These are phyloP conservation scores for Botrytis medusae DNA, from an alignment of 2,329 filamentous ascomycete genomes.

Conservation along the genomic window DNA sequence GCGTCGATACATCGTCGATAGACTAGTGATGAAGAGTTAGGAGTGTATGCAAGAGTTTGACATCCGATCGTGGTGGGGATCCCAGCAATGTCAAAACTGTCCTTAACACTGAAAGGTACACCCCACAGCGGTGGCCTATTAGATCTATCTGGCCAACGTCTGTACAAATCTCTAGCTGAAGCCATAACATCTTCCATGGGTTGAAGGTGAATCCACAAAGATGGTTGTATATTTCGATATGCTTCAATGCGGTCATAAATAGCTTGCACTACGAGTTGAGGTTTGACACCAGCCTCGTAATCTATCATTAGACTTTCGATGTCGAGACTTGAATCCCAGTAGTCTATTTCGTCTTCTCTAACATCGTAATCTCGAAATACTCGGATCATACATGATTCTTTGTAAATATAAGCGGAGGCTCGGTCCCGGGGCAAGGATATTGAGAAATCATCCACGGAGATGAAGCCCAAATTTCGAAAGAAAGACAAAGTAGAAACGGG, in stretches of 20 bases:
- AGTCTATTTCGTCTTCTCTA: slow-evolving; percentile 22
- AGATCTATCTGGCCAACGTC: slow-evolving; percentile 42
- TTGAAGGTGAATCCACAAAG: slow-evolving; percentile 53
- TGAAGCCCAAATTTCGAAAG: slow-evolving; percentile 32
- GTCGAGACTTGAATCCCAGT: slow-evolving; percentile 36
- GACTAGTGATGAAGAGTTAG: slow-evolving; percentile 47
- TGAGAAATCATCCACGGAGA: slow-evolving; percentile 30
- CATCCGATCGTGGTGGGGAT: slow-evolving; percentile 49
- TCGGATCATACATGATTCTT: slow-evolving; percentile 37
- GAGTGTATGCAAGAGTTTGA: slow-evolving; percentile 47
- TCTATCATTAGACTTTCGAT: slow-evolving; percentile 32
- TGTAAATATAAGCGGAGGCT: slow-evolving; percentile 28
- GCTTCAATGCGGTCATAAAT: slow-evolving; percentile 38
- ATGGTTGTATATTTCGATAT: slow-evolving; percentile 48
- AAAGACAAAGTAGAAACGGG: slow-evolving; percentile 30
- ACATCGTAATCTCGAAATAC: slow-evolving; percentile 28
- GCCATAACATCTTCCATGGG: slow-evolving; percentile 44
- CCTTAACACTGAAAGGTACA: slow-evolving; percentile 52
- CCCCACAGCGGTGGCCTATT: slow-evolving; percentile 51
- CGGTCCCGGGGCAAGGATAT: slow-evolving; percentile 27
- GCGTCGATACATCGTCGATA: slow-evolving; percentile 49
- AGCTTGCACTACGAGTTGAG: slow-evolving; percentile 34
- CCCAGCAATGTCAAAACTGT: slow-evolving; percentile 50
- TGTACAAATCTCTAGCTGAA: slow-evolving; percentile 45
- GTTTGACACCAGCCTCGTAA: slow-evolving; percentile 35